Conservation (phyloP, 75 land plant genomes). For the Cunninghamia lanceolata region DNA sequence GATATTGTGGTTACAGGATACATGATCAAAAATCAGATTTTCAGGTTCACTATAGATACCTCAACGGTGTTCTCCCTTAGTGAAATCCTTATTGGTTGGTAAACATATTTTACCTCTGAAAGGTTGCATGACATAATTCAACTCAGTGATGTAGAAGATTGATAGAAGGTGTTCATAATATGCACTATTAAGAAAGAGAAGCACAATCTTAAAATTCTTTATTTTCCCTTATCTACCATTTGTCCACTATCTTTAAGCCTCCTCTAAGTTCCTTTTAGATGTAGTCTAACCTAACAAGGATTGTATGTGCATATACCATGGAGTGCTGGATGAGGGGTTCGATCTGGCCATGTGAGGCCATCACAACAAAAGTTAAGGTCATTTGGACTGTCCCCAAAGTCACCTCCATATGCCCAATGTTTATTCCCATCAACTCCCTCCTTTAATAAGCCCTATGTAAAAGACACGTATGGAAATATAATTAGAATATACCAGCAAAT, state of each 20-base stretch:
- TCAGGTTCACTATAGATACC: constrained; percentile 36
- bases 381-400: constrained; percentile 95
- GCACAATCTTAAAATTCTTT: not conserved
- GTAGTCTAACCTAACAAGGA: not conserved
- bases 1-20: not conserved
- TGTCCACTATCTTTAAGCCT: not conserved
- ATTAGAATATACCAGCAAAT: not conserved
- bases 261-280: not conserved
- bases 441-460: constrained; percentile 70
- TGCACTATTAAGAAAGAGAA: not conserved
- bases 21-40: not conserved
- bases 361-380: constrained; percentile 93
- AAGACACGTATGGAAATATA: not conserved
- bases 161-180: not conserved
- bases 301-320: constrained; percentile 46
- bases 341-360: constrained; percentile 93
- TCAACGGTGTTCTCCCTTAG: constrained; percentile 41
- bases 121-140: constrained; percentile 1
- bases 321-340: constrained; percentile 91
- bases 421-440: constrained; percentile 58
- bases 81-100: constrained; percentile 76
- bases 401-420: constrained; percentile 99
- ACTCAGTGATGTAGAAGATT: not conserved
- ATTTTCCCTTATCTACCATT: not conserved
- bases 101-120: constrained; percentile 90